phyloP scores from a whole-genome alignment of 495 filamentous ascomycete species.

The Oleoguttula mirabilis region DNA sequence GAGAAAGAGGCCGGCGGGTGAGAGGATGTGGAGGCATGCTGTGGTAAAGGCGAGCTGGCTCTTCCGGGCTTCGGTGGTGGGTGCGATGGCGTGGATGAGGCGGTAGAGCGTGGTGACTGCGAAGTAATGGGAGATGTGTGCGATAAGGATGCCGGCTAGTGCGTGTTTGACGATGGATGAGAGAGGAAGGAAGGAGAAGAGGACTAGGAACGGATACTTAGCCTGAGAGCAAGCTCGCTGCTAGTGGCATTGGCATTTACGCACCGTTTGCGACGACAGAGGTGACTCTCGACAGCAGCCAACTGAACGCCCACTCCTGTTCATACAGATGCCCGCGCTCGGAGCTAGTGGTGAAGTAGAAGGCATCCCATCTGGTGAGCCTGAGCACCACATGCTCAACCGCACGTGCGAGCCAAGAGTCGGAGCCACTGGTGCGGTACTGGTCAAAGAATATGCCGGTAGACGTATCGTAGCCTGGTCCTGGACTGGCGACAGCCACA shows the following conservation, averaged over 20 bases:
- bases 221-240: neutral
- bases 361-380: conserved; percentile 79
- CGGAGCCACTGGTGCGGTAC: neutral
- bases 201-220: conserved; percentile 12
- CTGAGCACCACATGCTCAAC: conserved; percentile 32
- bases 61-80: conserved; percentile 32
- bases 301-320: conserved; percentile 94
- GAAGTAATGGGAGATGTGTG: conserved; percentile 60
- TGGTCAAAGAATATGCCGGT: conserved; percentile 43
- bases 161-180: conserved; percentile 24
- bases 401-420: conserved; percentile 1
- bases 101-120: conserved; percentile 60
- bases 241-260: too few relatives aligned
- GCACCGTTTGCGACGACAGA: conserved; percentile 37
- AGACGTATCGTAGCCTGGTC: conserved; percentile 82
- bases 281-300: conserved; percentile 47
- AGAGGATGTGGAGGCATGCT: conserved; percentile 65
- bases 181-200: conserved; percentile 5
- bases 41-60: conserved; percentile 43
- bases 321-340: conserved; percentile 69
- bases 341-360: conserved; percentile 67
- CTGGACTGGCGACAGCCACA: conserved; percentile 51
- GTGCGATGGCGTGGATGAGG: conserved; percentile 38
- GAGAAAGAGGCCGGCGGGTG: conserved; percentile 80
- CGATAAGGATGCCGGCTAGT: conserved; percentile 48